phyloP scores from a whole-genome alignment of 2,329 filamentous ascomycete genomes.

The Pseudogymnoascus sp. region DNA sequence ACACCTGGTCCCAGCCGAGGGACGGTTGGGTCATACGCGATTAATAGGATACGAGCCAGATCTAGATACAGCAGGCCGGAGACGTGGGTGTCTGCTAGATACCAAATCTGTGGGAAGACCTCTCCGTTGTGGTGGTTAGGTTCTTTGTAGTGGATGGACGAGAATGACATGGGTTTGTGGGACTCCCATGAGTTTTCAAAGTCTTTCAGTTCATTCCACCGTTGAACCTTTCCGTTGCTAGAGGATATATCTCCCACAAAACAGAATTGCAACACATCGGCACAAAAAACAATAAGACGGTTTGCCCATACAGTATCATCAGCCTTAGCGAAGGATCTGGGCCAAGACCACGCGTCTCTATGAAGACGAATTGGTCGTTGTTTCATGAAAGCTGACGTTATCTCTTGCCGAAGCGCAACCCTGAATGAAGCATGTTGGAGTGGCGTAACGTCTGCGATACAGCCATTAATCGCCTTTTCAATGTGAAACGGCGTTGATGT shows the following conservation, averaged over 20 bases:
- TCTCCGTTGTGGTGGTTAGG: background rate
- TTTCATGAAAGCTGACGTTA: background rate
- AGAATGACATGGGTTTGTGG: background rate
- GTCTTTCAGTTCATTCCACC: background rate
- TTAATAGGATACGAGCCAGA: background rate
- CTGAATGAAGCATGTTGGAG: slow-evolving; percentile 9
- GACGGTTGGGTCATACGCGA: background rate
- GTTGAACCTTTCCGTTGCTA: background rate
- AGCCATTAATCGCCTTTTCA: background rate
- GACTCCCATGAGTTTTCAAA: background rate
- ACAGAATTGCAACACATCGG: background rate
- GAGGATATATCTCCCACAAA: background rate
- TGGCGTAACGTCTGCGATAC: background rate
- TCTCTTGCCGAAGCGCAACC: background rate
- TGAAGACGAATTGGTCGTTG: slow-evolving; percentile 5
- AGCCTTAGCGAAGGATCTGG: background rate
- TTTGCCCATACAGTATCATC: background rate
- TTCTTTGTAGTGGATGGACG: background rate
- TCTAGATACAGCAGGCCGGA: background rate
- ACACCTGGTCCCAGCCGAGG: background rate
- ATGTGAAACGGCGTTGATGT: background rate
- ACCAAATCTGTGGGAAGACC: background rate
- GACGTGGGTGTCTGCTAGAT: background rate
- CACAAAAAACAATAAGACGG: background rate
- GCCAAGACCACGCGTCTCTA: background rate